Evolutionary conservation across 352 stramenopile genomes (phyloP), one percentile per base, ranked within the genome.

Genomic region (Phytopythium boreale): DNA sequence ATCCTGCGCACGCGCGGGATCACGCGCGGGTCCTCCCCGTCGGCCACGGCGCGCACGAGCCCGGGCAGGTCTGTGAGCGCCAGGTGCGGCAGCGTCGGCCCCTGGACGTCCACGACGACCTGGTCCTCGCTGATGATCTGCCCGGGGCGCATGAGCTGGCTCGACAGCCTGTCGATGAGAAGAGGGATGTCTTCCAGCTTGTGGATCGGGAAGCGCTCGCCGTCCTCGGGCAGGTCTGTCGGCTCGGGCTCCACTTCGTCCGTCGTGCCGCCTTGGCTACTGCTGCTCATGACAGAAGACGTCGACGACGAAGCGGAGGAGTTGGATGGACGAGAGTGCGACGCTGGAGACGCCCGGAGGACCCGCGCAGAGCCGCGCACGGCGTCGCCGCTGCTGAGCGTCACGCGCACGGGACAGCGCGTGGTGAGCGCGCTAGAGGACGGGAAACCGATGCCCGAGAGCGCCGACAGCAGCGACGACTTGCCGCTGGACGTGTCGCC

Each of bases 401-500:
- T 73, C n/a, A 95, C 68, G 52, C 88, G 80, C 24, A 86, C 88
- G 12, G 86, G 85, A 46, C 88, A 96, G 53, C 85, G 81, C 50
- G 86, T 97, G 19, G 87, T 91, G 56, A 96, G 74, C 59, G 88
- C 75, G 50, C 78, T 76, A 4, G 82, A 87, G 19, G 84, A 86
- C 47, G 89, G 87, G 70, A 96, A 96, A 26, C 83, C 77, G 20
- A 96, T 68, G 10, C 85, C 84, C 12, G 80, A 93, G 14, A 97
- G 72, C 26, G 89, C 82, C 24, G 93, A 92, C 4, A 97, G 65
- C 11, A 96, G 76, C n/a, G 86, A 94, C 44, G 82, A 93, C 62
- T 97, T 97, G 24, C 88, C 89, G 69, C 82, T 96, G 27, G 79
- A 93, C 20, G 89, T 96, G 68, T 97, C 89, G 20, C 92, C 90